Base-by-base conservation (phyloP, 345 rosid genomes). In the Murraya koenigii region DNA sequence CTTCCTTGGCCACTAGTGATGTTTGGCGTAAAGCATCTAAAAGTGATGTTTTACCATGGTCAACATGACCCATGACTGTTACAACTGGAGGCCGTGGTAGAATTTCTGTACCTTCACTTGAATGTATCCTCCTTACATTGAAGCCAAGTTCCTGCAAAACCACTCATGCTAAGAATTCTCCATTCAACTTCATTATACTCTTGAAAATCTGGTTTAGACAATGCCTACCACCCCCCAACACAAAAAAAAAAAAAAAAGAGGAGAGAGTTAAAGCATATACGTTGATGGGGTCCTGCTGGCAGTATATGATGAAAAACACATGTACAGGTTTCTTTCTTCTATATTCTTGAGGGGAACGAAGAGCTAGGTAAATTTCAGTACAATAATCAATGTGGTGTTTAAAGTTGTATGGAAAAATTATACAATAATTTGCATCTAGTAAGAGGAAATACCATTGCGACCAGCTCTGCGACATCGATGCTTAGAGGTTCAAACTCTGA, bases 1-100 rank as follows among this genome's bases (percentile, higher is more conserved):
- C 98, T 93, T 96, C 97, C 82, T 81, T 85, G 36, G 92, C 95
- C 22, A 97, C 97, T 49, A 94, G 93, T 17, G 97, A 90, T 47
- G 98, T 92, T 84, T 90, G 88, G 71, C 97, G 90, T 44, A 94
- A 71, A 49, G 99, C 93, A 84, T 96, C 98, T 49, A 96, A 80
- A 81, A 94, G 90, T 66, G 97, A 94, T 70, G 99, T 96, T 88
- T 94, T 96, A 14, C 97, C 98, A 76, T 96, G 99, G 85, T 94
- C 98, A 78, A 96, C 98, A 79, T 96, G 99, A 32, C 98, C 98
- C 98, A 94, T 92, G 76, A 94, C 97, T 1, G 97, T 94, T 69
- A 94, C 91, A 76, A 96, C 92, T 1, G 98, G 91, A 59, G 97
- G 90, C 69, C 97, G 89, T 59, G 93, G 91, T 60, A 83, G 80